Evolutionary conservation across 495 filamentous ascomycete species (phyloP), one percentile per base, ranked within the genome.

Genomic region (Talaromyces liani): DNA sequence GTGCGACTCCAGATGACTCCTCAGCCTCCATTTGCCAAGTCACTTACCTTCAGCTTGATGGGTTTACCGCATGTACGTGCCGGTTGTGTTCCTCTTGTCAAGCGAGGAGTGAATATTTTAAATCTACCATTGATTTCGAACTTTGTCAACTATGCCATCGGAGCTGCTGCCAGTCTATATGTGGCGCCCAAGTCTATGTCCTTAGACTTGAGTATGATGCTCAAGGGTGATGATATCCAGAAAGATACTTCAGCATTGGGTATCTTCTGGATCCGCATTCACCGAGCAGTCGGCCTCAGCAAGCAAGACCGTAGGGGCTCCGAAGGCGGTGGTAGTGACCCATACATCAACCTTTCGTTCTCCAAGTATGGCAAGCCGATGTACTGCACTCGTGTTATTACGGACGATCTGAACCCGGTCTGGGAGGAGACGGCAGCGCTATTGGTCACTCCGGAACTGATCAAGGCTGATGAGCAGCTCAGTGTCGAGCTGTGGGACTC

Each of bases 141-240:
- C 65, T 97, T 98, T 71, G 93, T 96, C 75, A 96, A 97, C 75
- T 96, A 92, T 72, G 91, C 93, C n/a, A 96, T 98, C 66, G 86
- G 82, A 36, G 86, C 93, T 1, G 91, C 92, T 4, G 86, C 88
- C 34, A 88, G 87, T 70, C 90, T 96, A 81, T 97, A 96, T 64
- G 92, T 96, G 49, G 93, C 93, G 16, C 93, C 93, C n/a, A 98
- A 96, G 74, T 93, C 90, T 1, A 89, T 97, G 88, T 91, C 90
- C 2, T 83, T 98, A 63, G 93, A 98, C 68, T 82, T 98, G 62
- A 86, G 89, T 64, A 93, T 92, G 75, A 88, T 97, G 77, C 81
- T 97, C 1, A 86, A 90, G 68, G 93, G 93, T 41, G 93, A 98
- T 65, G 86, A 90, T 70, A 90, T 98, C 67, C 83, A 90, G 67